These are phyloP conservation scores for Aspergillus amoenus DNA, from an alignment of 2,329 filamentous ascomycete species.

Conservation along the genomic window DNA sequence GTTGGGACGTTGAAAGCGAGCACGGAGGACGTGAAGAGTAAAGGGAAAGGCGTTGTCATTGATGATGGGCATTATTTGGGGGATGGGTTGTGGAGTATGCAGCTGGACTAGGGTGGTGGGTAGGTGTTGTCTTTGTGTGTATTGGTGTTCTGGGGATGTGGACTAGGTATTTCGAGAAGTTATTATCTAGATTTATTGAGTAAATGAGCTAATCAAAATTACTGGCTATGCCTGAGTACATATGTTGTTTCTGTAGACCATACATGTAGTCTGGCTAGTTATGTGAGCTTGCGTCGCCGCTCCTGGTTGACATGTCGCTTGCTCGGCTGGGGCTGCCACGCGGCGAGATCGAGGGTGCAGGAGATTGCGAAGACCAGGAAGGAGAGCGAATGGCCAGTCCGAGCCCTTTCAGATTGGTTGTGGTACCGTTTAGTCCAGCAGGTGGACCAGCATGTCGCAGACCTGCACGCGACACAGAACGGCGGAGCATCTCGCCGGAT, in stretches of 20 bases:
- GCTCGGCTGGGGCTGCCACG: constrained; percentile 9
- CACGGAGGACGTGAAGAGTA: constrained; percentile 88
- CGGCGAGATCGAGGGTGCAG: constrained; percentile 27
- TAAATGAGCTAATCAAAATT: constrained; percentile 8
- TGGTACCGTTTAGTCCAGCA: constrained; percentile 24
- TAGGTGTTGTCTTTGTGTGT: background rate
- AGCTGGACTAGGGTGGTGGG: constrained; percentile 48
- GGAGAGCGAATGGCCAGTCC: constrained; percentile 34
- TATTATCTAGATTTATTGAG: constrained; percentile 3
- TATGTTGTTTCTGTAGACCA: background rate
- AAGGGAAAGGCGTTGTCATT: constrained; percentile 90
- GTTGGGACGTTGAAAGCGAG: constrained; percentile 81
- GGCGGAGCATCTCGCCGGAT: constrained; percentile 70
- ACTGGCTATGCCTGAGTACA: constrained; percentile 8
- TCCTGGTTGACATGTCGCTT: constrained; percentile 10
- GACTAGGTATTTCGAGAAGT: background rate
- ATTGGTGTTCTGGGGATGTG: background rate
- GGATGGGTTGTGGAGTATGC: constrained; percentile 85
- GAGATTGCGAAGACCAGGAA: constrained; percentile 34
- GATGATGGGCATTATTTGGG: constrained; percentile 92
- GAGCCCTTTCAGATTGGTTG: constrained; percentile 32
- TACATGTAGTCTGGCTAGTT: background rate
- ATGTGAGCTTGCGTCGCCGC: background rate
- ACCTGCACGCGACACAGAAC: constrained; percentile 44
- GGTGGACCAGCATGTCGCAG: constrained; percentile 23